Base-by-base conservation (phyloP, 805 yeast genomes). In the Candida chilensis region DNA sequence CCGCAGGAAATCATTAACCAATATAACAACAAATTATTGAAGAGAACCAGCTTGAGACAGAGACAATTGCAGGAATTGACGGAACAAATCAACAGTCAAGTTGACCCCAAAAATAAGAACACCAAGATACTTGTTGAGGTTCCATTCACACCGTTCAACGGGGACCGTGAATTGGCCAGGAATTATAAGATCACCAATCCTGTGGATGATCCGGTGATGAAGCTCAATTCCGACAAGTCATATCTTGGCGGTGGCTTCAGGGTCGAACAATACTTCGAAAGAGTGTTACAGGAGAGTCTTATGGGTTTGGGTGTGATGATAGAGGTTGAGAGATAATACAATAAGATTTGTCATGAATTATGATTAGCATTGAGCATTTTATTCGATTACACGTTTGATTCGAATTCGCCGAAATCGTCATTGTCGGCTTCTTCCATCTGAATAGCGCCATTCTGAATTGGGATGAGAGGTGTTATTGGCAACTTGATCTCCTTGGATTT, bases 111-210 rank as follows among this genome's bases (percentile, higher is more conserved):
- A 44, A 48, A 31, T 44, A 49, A 28, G 46, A 42, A 33, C 54
- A 49, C 31, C 57, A 51, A 15, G 40, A 48, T 11, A 59, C 67
- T 14, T 9, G 33, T 37, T 8, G 36, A 38, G 15, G 30, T 46
- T 5, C 97, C 97, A 12, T 90, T 88, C 52, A 87, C 97, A 8
- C 97, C 97, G 6, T 90, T 90, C 57, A 77, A 79, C 47, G 96
- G 96, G 27, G 97, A 90, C 55, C 66, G 92, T 37, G 78, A 80
- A 35, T 37, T 59, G 5, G 54, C 61, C 16, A 63, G 64, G 32
- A 63, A 69, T 17, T 87, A 74, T 54, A 57, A 52, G 8, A 54
- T 77, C 13, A 44, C 47, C 20, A 60, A 56, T 11, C 48, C 52
- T 14, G 48, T 55, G 4, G 46, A 42, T 34, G 92, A 83, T 48